These are phyloP conservation scores for Sequoiadendron giganteum DNA, from an alignment of 75 land plant species.

Conservation along the genomic window DNA sequence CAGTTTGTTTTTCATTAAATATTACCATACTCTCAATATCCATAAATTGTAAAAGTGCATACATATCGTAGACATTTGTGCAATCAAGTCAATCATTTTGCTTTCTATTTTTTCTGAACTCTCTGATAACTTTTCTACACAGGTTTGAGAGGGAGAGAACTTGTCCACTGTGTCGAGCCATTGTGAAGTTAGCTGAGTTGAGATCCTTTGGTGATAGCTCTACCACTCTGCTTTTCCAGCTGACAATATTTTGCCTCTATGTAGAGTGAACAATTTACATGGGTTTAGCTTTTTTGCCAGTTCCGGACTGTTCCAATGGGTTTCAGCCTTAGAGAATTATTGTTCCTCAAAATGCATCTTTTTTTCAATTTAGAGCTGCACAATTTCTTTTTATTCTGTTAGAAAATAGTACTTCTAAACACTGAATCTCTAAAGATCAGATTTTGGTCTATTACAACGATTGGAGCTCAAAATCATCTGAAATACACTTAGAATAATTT, in stretches of 20 bases:
- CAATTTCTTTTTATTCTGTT: neutral
- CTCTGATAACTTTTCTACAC: neutral
- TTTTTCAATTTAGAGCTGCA: neutral
- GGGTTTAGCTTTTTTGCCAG: neutral
- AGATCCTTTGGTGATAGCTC: conserved; percentile 46
- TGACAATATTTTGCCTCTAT: neutral
- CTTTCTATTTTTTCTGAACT: neutral
- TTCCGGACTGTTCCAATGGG: neutral
- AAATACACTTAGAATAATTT: neutral
- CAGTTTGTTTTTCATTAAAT: neutral
- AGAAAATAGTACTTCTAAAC: neutral
- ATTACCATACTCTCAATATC: too few species aligned
- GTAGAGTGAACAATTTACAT: neutral
- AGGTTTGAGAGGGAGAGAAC: conserved; percentile 53
- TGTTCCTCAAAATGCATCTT: neutral
- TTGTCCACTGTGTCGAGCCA: conserved; percentile 40
- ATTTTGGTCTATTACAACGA: neutral
- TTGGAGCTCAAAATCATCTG: neutral
- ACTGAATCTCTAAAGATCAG: neutral
- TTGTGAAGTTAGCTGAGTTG: conserved; percentile 38
- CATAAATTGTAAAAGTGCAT: neutral
- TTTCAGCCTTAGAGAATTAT: neutral
- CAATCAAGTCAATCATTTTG: neutral
- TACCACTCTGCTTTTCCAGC: conserved; percentile 39
- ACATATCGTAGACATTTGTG: neutral